Evolutionary conservation across 306 rosid species (phyloP).

Genomic region (Cicer bijugum): DNA sequence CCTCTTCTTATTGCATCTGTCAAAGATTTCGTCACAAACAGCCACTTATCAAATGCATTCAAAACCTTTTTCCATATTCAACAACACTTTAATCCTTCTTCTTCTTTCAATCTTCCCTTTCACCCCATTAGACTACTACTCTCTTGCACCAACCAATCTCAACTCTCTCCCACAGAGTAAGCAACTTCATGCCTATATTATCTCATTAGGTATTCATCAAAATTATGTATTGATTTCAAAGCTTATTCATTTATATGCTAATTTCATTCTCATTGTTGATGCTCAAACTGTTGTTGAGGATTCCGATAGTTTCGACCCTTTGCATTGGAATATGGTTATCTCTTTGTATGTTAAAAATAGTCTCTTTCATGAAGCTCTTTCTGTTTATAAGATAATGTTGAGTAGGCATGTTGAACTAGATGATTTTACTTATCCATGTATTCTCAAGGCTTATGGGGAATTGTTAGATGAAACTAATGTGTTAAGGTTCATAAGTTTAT

Average conservation of each 20-base stretch:
- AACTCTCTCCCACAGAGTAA: constrained; percentile 60
- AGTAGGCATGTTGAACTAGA: constrained; percentile 62
- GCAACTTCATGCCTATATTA: constrained; percentile 72
- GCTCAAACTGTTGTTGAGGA: constrained; percentile 59
- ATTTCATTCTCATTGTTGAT: constrained; percentile 53
- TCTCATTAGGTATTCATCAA: constrained; percentile 61
- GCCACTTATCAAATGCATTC: constrained; percentile 67
- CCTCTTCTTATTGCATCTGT: constrained; percentile 61
- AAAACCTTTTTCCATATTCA: constrained; percentile 55
- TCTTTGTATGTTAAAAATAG: constrained; percentile 65
- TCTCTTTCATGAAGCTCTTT: constrained; percentile 59
- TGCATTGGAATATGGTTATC: constrained; percentile 81
- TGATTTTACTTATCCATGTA: constrained; percentile 77
- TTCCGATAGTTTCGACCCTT: constrained; percentile 60
- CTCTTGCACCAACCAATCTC: constrained; percentile 53
- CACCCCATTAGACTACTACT: constrained; percentile 60
- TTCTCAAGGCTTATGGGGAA: constrained; percentile 89
- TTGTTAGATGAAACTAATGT: constrained; percentile 56
- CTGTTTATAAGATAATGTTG: constrained; percentile 69
- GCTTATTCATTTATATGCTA: constrained; percentile 67
- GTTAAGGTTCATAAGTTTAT: constrained; percentile 70
- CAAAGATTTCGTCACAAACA: constrained; percentile 52
- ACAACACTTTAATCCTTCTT: constrained; percentile 43
- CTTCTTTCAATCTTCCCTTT: constrained; percentile 48
- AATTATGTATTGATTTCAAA: constrained; percentile 68